Percentiles rank a stretch among this genome's conserved stretches.
Evolutionary conservation across 331 rosid genomes (phyloP).

Genomic region (Dryas integrifolia): DNA sequence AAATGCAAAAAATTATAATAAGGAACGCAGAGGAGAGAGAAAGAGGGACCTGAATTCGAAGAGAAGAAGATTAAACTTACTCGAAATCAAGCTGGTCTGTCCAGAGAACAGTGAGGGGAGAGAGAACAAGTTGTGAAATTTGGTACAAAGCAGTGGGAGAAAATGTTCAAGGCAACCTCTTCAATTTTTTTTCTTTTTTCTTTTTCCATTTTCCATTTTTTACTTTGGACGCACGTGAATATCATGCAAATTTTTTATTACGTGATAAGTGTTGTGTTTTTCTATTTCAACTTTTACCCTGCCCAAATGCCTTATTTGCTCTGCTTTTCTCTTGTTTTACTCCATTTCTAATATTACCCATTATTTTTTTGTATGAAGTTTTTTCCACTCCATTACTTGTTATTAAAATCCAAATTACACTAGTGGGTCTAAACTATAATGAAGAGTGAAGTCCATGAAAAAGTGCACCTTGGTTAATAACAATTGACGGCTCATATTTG

Average conservation of each 20-base stretch:
- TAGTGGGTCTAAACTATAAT: no score
- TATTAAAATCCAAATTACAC: no score
- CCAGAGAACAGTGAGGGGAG: slow-evolving; percentile 29
- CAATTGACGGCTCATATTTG: no score
- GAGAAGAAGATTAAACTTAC: slow-evolving; percentile 29
- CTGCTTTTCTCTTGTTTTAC: no score
- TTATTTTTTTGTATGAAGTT: no score
- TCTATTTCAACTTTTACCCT: no score
- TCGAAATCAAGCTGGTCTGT: slow-evolving; percentile 40
- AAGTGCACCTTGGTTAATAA: no score
- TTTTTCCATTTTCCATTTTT: not conserved
- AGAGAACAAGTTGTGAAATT: slow-evolving; percentile 6
- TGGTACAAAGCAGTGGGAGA: not conserved
- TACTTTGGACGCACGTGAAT: slow-evolving; percentile 17
- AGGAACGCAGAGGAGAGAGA: not conserved
- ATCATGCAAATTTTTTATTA: not conserved
- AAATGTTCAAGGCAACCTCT: not conserved
- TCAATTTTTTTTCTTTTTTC: not conserved
- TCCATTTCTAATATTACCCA: no score
- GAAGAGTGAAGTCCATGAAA: no score
- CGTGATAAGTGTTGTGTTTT: no score
- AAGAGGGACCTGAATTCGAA: slow-evolving; percentile 37
- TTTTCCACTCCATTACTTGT: no score
- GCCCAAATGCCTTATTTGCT: no score
- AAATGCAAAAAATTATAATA: not conserved